Conservation (phyloP, 805 yeast genomes). For the Saturnispora kantuleensis region DNA sequence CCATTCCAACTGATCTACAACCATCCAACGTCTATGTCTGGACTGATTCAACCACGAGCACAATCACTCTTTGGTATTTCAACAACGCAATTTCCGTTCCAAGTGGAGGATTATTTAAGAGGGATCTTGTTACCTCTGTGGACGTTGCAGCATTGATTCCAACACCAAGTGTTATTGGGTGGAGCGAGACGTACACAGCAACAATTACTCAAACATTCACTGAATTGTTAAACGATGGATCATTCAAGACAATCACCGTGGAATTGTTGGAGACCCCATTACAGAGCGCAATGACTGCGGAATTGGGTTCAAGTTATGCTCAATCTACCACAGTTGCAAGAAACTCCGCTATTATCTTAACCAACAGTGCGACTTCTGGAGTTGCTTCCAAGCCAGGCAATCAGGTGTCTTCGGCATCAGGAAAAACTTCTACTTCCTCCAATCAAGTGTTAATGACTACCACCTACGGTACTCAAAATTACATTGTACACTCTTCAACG, state of each 20-base stretch:
- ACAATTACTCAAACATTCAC: not conserved
- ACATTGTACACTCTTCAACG: not conserved
- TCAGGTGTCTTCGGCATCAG: no score
- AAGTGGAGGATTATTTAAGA: conserved; percentile 4
- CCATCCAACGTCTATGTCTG: conserved; percentile 4
- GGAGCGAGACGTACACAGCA: not conserved
- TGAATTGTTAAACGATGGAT: not conserved
- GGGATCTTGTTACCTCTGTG: not conserved
- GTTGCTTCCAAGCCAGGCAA: no score
- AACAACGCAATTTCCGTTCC: conserved; percentile 1
- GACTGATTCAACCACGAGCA: conserved; percentile 1
- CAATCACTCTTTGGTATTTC: conserved; percentile 1
- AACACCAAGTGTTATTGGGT: conserved; percentile 5
- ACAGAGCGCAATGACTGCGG: no score
- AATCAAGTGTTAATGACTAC: not conserved
- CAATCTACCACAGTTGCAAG: not conserved
- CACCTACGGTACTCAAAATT: not conserved
- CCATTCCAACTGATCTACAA: not conserved
- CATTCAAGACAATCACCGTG: conserved; percentile 1
- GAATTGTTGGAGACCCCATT: not conserved
- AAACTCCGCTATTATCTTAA: not conserved
- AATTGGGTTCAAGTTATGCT: not conserved
- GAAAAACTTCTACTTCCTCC: no score
- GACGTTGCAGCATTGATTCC: conserved; percentile 5
- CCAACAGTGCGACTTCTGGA: not conserved